A percentile compares a stretch with the other conserved stretches of the same genome.
Evolutionary conservation across 441 rosid species (phyloP).

Genomic region (Bocquillonia castaneifolia): DNA sequence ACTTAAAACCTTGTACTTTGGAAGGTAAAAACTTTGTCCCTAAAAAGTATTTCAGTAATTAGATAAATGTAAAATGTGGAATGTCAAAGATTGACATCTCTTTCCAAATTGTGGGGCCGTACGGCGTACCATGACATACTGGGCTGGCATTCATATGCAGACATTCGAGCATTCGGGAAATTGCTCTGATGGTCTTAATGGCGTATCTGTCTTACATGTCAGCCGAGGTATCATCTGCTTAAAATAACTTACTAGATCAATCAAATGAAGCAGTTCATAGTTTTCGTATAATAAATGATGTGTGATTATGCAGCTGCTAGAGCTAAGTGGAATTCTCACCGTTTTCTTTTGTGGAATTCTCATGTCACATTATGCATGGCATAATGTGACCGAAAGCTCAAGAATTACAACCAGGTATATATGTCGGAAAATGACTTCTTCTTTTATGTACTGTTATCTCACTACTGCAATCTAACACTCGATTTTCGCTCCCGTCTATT

Average conservation of each 20-base stretch:
- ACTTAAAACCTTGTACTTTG: slow-evolving; percentile 61
- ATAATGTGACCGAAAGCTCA: slow-evolving; percentile 79
- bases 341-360: slow-evolving; percentile 86
- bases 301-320: slow-evolving; percentile 52
- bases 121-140: not conserved
- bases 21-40: slow-evolving; percentile 41
- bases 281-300: not conserved
- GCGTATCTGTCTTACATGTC: slow-evolving; percentile 81
- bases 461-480: not conserved
- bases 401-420: slow-evolving; percentile 74
- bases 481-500: slow-evolving; percentile 3
- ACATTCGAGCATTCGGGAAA: slow-evolving; percentile 74
- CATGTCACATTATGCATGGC: slow-evolving; percentile 87
- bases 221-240: slow-evolving; percentile 61
- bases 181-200: slow-evolving; percentile 72
- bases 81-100: not conserved
- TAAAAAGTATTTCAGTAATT: not conserved
- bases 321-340: slow-evolving; percentile 79
- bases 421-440: not conserved
- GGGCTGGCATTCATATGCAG: slow-evolving; percentile 29
- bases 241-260: not conserved
- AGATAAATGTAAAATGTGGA: not conserved
- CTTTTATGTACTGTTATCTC: not conserved
- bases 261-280: not conserved
- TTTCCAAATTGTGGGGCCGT: slow-evolving; percentile 5